Evolutionary conservation across 202 grass and related monocot genomes (phyloP).

Genomic region (Setaria viridis): DNA sequence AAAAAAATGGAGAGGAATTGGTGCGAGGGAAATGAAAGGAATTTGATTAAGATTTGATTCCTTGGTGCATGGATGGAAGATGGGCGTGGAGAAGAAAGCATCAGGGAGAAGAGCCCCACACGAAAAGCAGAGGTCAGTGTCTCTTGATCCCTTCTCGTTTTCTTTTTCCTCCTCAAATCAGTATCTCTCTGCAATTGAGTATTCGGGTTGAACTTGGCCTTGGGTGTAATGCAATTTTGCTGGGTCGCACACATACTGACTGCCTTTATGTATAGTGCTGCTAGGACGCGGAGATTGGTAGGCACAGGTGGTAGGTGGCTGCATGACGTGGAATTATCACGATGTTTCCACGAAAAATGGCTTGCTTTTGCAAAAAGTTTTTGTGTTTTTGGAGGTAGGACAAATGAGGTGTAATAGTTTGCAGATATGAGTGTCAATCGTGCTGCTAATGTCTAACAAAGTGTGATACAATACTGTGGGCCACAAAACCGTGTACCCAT

Average conservation of each 20-base stretch:
- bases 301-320: neutral
- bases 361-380: neutral
- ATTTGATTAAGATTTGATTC: constrained; percentile 40
- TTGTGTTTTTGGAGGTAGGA: constrained; percentile 9
- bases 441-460: neutral
- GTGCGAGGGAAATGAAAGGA: neutral
- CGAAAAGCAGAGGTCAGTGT: constrained; percentile 50
- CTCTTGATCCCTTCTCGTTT: neutral
- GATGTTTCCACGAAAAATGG: neutral
- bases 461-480: neutral
- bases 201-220: neutral
- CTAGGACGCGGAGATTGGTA: neutral
- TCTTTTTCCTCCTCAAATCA: too few relatives aligned
- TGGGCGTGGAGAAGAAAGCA: constrained; percentile 33
- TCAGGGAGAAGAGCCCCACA: constrained; percentile 42
- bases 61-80: constrained; percentile 40
- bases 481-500: constrained; percentile 36
- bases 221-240: neutral
- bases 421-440: neutral
- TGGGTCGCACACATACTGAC: neutral
- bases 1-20: neutral
- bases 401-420: neutral
- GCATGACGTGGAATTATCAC: constrained; percentile 29
- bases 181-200: neutral
- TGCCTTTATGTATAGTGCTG: neutral